phyloP scores from a whole-genome alignment of 139 green algal genomes.

The Pleodorina starrii region DNA sequence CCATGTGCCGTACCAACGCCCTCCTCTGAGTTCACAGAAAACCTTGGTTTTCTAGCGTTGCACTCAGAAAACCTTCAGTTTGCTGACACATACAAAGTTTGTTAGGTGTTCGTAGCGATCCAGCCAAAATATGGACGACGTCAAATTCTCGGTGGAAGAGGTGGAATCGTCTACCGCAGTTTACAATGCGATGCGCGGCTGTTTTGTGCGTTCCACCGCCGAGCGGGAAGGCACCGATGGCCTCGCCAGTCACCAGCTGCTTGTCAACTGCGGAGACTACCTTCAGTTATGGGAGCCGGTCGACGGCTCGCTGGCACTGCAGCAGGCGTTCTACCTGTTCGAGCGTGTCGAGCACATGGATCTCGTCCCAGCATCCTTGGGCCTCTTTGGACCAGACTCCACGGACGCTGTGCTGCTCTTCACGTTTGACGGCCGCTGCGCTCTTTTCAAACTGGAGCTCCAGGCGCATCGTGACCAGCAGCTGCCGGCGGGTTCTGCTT shows the following conservation, averaged over 20 bases:
- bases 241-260: not conserved
- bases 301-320: slow-evolving; percentile 4
- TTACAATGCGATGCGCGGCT: not conserved
- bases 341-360: slow-evolving; percentile 44
- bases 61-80: too few species aligned
- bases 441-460: not conserved
- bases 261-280: slow-evolving; percentile 43
- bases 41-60: too few species aligned
- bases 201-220: not conserved
- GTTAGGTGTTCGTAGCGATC: too few species aligned
- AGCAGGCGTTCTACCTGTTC: slow-evolving; percentile 21
- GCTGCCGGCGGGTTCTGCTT: too few species aligned
- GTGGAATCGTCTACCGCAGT: slow-evolving; percentile 1
- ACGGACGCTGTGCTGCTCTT: not conserved
- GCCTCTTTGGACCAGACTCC: slow-evolving; percentile 7
- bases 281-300: slow-evolving; percentile 37
- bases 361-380: not conserved
- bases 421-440: slow-evolving; percentile 6
- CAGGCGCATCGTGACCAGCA: not conserved
- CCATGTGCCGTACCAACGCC: too few species aligned
- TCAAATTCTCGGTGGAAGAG: not conserved
- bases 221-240: not conserved
- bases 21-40: too few species aligned
- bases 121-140: not conserved
- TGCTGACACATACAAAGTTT: too few species aligned